phyloP scores from a whole-genome alignment of 108 stramenopile species.

The Pseudonitzschia multiseries region DNA sequence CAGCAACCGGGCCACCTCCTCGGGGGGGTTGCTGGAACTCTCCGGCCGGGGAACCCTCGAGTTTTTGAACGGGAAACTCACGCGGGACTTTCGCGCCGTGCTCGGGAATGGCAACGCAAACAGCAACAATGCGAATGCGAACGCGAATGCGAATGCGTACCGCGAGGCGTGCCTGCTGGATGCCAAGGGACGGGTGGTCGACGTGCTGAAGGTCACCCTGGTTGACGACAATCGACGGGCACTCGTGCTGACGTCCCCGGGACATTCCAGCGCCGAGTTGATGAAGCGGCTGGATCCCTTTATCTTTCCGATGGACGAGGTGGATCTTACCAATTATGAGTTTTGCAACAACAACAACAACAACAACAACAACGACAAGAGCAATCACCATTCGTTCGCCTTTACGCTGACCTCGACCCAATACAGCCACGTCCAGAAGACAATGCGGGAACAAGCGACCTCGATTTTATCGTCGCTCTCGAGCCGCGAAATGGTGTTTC shows the following conservation, averaged over 20 bases:
- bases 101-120: no score
- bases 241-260: conserved; percentile 75
- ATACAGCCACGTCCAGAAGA: conserved; percentile 45
- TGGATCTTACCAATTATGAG: conserved; percentile 50
- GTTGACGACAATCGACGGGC: conserved; percentile 36
- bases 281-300: conserved; percentile 65
- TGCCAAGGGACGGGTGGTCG: conserved; percentile 71
- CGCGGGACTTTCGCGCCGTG: conserved; percentile 43
- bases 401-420: conserved; percentile 61
- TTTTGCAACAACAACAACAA: conserved; percentile 1
- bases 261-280: conserved; percentile 55
- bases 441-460: neutral
- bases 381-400: conserved; percentile 22
- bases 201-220: conserved; percentile 46
- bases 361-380: neutral
- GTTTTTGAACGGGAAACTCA: conserved; percentile 77
- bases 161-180: conserved; percentile 64
- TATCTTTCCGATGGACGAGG: conserved; percentile 81
- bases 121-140: no score
- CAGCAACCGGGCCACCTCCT: conserved; percentile 23
- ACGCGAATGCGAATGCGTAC: neutral
- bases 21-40: conserved; percentile 51
- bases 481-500: conserved; percentile 10
- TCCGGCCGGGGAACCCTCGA: conserved; percentile 53
- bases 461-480: neutral